These are phyloP conservation scores for Albugo candida DNA, from an alignment of 352 stramenopile species.

Conservation along the genomic window DNA sequence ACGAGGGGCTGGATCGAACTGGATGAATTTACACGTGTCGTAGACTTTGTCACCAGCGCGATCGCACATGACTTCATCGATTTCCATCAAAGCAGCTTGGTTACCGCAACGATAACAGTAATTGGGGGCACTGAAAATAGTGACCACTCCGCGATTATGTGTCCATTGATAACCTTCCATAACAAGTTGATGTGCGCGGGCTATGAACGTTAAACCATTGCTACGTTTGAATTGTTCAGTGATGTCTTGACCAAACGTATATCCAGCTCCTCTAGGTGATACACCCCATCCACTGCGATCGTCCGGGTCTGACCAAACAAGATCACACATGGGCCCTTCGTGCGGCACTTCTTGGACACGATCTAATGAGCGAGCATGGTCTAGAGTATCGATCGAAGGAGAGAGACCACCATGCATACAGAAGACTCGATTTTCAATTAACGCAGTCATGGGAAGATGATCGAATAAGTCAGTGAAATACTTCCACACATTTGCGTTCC, in stretches of 20 bases:
- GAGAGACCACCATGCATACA: slow-evolving; percentile 81
- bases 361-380: slow-evolving; percentile 67
- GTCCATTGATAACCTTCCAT: slow-evolving; percentile 90
- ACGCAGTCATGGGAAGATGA: slow-evolving; percentile 71
- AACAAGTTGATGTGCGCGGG: slow-evolving; percentile 77
- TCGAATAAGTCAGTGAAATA: slow-evolving; percentile 83
- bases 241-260: slow-evolving; percentile 77
- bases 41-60: slow-evolving; percentile 77
- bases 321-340: slow-evolving; percentile 74
- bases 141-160: slow-evolving; percentile 82
- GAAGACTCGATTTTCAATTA: slow-evolving; percentile 80
- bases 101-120: slow-evolving; percentile 94
- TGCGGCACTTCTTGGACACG: slow-evolving; percentile 77
- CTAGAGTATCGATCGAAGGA: slow-evolving; percentile 73
- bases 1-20: slow-evolving; percentile 78
- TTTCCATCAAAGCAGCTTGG: slow-evolving; percentile 89
- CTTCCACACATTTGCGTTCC: slow-evolving; percentile 79
- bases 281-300: slow-evolving; percentile 77
- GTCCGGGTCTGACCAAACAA: slow-evolving; percentile 79
- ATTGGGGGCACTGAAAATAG: slow-evolving; percentile 86
- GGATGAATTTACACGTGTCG: slow-evolving; percentile 85
- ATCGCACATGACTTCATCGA: slow-evolving; percentile 82
- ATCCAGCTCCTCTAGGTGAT: slow-evolving; percentile 65
- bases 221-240: slow-evolving; percentile 81
- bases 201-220: slow-evolving; percentile 77